phyloP scores from a whole-genome alignment of 805 yeast species.

The Brettanomyces nanus region DNA sequence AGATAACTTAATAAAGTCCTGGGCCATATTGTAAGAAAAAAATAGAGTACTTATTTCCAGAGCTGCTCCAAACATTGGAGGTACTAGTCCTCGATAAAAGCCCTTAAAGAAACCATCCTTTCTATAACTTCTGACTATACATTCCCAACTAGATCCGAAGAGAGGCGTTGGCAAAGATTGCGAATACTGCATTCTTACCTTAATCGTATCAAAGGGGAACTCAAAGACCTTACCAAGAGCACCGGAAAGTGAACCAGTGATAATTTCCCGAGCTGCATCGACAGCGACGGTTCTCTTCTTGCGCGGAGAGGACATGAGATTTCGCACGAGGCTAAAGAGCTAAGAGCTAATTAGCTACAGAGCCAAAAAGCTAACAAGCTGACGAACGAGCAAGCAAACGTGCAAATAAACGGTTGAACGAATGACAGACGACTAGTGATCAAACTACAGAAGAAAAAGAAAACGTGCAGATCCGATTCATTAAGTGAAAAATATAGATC shows the following conservation, averaged over 20 bases:
- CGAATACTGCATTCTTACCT: conserved; percentile 71
- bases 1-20: conserved; percentile 26
- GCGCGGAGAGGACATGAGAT: neutral
- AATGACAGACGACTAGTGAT: no score
- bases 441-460: no score
- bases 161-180: conserved; percentile 49
- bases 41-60: conserved; percentile 79
- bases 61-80: conserved; percentile 88
- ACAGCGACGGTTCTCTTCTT: neutral
- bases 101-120: conserved; percentile 68
- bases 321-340: no score
- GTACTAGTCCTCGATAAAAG: conserved; percentile 69
- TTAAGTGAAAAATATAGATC: no score
- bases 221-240: conserved; percentile 78
- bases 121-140: conserved; percentile 51
- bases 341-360: no score
- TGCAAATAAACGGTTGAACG: no score
- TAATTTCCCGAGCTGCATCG: conserved; percentile 32
- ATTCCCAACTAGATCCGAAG: conserved; percentile 54
- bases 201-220: conserved; percentile 88
- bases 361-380: no score
- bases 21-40: conserved; percentile 48
- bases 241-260: conserved; percentile 59
- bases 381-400: no score
- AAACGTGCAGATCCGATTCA: no score